Base-by-base conservation (phyloP, 2,329 filamentous ascomycete species). In the Colletotrichum sp. region DNA sequence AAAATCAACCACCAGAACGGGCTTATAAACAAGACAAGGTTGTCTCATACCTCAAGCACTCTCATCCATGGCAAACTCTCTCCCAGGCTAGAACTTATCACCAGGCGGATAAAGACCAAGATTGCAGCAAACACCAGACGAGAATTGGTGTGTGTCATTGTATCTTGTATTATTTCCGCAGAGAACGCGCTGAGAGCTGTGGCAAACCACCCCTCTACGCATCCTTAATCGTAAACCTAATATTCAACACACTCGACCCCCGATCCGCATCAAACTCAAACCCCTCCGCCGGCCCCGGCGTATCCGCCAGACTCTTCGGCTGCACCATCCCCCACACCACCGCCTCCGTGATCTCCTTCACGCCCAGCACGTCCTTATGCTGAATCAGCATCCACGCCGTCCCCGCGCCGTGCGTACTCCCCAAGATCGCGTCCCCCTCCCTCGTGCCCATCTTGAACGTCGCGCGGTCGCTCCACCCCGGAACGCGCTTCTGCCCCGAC, bases 321-420 rank as follows among this genome's bases (percentile, higher is more conserved):
- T 21, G 10, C 6, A 13, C 5, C 44, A 52, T 21, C 44, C 44
- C 44, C 69, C 69, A 72, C 6, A 72, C 63, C 6, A 26, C 15
- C 12, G 44, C 70, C 12, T 67, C 49, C 8, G 24, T 55, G 16
- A 72, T 60, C 24, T 24, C 13, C 15, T 72, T 72, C 13, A 8
- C 10, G 5, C 70, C 70, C 5, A 72, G 24, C 9, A 0, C 4
- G 0, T 16, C 49, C 7, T 68, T 72, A n/a, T 72, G 70, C 34
- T 72, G 70, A 3, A 72, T 30, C 8, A 72, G 52, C 8, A 72
- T 12, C 18, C 32, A 60, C 13, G 62, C 62, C 15, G 62, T 13
- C 4, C 21, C 62, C 4, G 32, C 5, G 24, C 70, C 70, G 49
- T 67, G 62, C 6, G 24, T 34, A 10, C 30, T 49, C 0, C 70